Percentiles rank a stretch among this genome's conserved stretches.
phyloP scores from a whole-genome alignment of 1,284 basidiomycete species.

The Puccinia triticina region DNA sequence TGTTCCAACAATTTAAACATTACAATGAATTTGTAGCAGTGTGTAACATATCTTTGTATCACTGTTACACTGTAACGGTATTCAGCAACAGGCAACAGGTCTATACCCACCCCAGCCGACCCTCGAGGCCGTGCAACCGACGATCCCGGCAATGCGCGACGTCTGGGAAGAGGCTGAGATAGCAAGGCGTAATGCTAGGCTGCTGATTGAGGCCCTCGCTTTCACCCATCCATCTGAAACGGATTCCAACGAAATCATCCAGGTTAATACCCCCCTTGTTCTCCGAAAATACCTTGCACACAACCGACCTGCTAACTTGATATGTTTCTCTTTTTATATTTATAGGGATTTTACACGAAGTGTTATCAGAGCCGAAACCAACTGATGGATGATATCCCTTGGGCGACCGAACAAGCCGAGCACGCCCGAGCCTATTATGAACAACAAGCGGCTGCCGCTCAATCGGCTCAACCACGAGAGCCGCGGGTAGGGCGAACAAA shows the following conservation, averaged over 20 bases:
- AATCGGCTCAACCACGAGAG: background rate
- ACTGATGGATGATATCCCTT: conserved; percentile 73
- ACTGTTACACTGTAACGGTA: too few species aligned
- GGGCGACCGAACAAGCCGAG: conserved; percentile 75
- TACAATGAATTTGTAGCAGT: too few species aligned
- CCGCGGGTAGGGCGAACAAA: background rate
- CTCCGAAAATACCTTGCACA: background rate
- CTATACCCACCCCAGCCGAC: background rate
- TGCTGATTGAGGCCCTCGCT: conserved; percentile 70
- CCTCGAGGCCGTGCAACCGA: background rate
- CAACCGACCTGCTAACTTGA: conserved; percentile 1
- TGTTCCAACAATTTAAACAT: too few species aligned
- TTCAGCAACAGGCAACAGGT: background rate
- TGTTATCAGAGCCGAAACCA: conserved; percentile 74
- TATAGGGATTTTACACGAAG: conserved; percentile 72
- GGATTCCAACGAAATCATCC: conserved; percentile 67
- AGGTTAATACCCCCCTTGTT: conserved; percentile 61
- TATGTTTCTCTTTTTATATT: background rate
- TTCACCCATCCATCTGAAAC: conserved; percentile 71
- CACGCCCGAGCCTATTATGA: conserved; percentile 63
- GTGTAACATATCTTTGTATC: too few species aligned
- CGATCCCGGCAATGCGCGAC: conserved; percentile 73
- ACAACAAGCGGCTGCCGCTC: background rate
- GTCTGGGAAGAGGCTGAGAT: conserved; percentile 77
- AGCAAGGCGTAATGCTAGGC: conserved; percentile 70